A percentile compares a stretch with the other conserved stretches of the same genome.
These are phyloP conservation scores for Vigna unguiculata DNA, from an alignment of 306 rosid genomes.

Conservation along the genomic window DNA sequence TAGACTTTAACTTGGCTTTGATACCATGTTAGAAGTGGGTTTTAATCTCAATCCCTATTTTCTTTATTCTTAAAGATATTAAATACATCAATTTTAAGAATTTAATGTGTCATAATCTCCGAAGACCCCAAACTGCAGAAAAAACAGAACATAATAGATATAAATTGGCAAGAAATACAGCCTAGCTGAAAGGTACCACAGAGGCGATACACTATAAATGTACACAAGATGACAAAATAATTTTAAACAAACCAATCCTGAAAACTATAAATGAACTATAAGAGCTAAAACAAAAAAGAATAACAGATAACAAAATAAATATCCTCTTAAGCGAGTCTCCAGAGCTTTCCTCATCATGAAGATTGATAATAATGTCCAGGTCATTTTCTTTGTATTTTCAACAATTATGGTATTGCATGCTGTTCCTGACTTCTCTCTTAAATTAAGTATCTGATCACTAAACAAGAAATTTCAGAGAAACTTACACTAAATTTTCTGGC, in stretches of 20 bases:
- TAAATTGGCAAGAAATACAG: background rate
- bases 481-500: constrained; percentile 88
- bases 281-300: constrained; percentile 12
- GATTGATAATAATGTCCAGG: constrained; percentile 14
- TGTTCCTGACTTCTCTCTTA: constrained; percentile 11
- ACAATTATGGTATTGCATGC: constrained; percentile 1
- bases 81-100: constrained; percentile 4
- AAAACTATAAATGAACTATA: constrained; percentile 24
- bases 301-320: constrained; percentile 6
- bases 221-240: constrained; percentile 13
- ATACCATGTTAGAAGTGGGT: too few species aligned
- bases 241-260: constrained; percentile 11
- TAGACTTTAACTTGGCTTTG: too few species aligned
- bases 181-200: background rate
- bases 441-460: constrained; percentile 22
- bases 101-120: background rate
- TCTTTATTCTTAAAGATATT: too few species aligned
- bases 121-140: constrained; percentile 27
- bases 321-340: background rate
- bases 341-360: background rate
- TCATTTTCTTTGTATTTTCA: constrained; percentile 9
- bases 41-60: too few species aligned
- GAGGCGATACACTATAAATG: background rate
- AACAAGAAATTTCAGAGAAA: constrained; percentile 35
- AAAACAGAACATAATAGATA: constrained; percentile 1